phyloP scores from a whole-genome alignment of 2,329 filamentous ascomycete genomes.

The Tolypocladium sp. region DNA sequence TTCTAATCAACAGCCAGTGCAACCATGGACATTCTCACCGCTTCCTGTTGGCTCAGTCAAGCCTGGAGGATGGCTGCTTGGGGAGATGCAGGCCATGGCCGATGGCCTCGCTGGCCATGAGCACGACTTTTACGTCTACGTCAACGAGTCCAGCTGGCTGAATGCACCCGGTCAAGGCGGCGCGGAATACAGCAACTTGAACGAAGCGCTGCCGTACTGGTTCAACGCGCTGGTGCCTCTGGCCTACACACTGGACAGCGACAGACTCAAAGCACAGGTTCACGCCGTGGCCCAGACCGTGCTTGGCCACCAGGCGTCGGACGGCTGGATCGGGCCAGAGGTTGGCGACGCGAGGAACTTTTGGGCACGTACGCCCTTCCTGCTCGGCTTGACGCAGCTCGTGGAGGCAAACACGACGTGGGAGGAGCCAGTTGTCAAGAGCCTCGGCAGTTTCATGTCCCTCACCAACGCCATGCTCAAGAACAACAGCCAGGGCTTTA shows the following conservation, averaged over 20 bases:
- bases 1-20: slow-evolving; percentile 2
- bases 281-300: slow-evolving; percentile 27
- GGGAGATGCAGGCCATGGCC: slow-evolving; percentile 38
- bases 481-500: slow-evolving; percentile 40
- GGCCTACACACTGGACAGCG: slow-evolving; percentile 39
- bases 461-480: slow-evolving; percentile 46
- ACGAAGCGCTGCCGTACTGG: slow-evolving; percentile 51
- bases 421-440: slow-evolving; percentile 9
- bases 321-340: slow-evolving; percentile 45
- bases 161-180: slow-evolving; percentile 23
- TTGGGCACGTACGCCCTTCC: slow-evolving; percentile 21
- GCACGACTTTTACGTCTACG: slow-evolving; percentile 44
- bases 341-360: slow-evolving; percentile 15
- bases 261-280: slow-evolving; percentile 30
- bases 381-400: slow-evolving; percentile 21
- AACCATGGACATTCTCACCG: slow-evolving; percentile 10
- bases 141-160: slow-evolving; percentile 40
- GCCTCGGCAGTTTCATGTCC: slow-evolving; percentile 17
- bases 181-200: slow-evolving; percentile 43
- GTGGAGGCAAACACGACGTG: slow-evolving; percentile 19
- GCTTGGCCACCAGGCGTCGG: slow-evolving; percentile 27
- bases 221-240: slow-evolving; percentile 50
- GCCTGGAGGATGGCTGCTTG: slow-evolving; percentile 41
- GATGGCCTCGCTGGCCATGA: slow-evolving; percentile 43
- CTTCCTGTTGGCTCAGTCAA: slow-evolving; percentile 40